Conservation (phyloP, 2,329 filamentous ascomycete genomes). For the Massarina eburnea region DNA sequence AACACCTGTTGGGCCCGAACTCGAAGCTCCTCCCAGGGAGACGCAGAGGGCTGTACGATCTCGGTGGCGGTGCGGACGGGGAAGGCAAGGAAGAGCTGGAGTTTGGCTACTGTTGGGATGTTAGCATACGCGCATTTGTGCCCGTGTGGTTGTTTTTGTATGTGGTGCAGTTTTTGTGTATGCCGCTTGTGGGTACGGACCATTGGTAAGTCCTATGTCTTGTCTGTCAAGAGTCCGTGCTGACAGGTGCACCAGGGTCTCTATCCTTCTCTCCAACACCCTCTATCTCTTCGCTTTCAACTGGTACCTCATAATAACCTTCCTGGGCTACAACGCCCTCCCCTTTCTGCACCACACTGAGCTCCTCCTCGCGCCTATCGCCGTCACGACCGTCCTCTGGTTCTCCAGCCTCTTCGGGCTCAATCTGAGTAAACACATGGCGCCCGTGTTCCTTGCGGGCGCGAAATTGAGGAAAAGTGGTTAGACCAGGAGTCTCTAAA, state of each 20-base stretch:
- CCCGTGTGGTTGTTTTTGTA: constrained; percentile 68
- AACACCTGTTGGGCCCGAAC: constrained; percentile 61
- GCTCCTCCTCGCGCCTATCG: constrained; percentile 62
- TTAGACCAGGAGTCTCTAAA: constrained; percentile 13
- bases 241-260: constrained; percentile 43
- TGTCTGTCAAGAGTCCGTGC: background rate
- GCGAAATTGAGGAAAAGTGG: constrained; percentile 48
- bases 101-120: constrained; percentile 73
- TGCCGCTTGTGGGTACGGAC: constrained; percentile 60
- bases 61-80: constrained; percentile 46
- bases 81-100: constrained; percentile 61
- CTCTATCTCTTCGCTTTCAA: constrained; percentile 66
- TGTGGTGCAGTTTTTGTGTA: constrained; percentile 67
- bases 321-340: constrained; percentile 69
- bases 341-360: constrained; percentile 70
- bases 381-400: constrained; percentile 63
- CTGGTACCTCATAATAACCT: constrained; percentile 70
- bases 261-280: constrained; percentile 64
- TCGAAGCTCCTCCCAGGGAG: constrained; percentile 55
- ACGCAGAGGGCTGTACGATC: constrained; percentile 59
- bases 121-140: constrained; percentile 67
- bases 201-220: constrained; percentile 48
- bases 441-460: constrained; percentile 54
- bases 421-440: constrained; percentile 54
- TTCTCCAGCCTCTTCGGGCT: constrained; percentile 54